Conservation (phyloP, 108 stramenopile genomes). For the Cyclostephanos invisitatus region DNA sequence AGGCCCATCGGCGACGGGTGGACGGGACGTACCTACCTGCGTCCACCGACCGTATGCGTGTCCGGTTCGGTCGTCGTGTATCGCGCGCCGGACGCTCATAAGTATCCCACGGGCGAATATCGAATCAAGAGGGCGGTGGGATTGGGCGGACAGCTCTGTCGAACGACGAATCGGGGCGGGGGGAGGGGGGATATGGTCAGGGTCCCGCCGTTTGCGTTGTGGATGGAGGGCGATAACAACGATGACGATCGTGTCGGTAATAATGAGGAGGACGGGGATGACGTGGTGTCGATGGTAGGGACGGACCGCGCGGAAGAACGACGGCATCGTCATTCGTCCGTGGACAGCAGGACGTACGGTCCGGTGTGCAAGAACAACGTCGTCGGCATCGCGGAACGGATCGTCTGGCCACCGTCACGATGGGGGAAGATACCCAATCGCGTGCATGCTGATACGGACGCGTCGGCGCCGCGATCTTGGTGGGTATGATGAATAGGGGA, state of each 20-base stretch:
- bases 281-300: not conserved
- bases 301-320: too few species aligned
- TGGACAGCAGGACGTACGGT: conserved; percentile 62
- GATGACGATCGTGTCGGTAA: not conserved
- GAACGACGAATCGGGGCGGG: not conserved
- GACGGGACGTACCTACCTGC: conserved; percentile 28
- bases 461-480: conserved; percentile 35
- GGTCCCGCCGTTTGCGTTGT: conserved; percentile 50
- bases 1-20: conserved; percentile 34
- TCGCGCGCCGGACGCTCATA: conserved; percentile 39
- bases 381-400: conserved; percentile 71
- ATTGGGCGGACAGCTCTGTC: conserved; percentile 64
- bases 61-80: conserved; percentile 34
- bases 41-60: conserved; percentile 37
- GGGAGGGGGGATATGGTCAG: conserved; percentile 8
- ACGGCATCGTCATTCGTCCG: too few species aligned
- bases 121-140: conserved; percentile 69
- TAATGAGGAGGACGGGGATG: not conserved
- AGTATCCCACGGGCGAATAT: conserved; percentile 49
- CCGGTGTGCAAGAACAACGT: conserved; percentile 68
- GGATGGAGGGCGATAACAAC: conserved; percentile 75
- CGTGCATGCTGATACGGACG: not conserved
- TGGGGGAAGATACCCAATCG: conserved; percentile 50
- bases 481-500: conserved; percentile 11
- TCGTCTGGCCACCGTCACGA: conserved; percentile 79